Base-by-base conservation (phyloP, 768 basidiomycete genomes). In the Tricholomella constricta region DNA sequence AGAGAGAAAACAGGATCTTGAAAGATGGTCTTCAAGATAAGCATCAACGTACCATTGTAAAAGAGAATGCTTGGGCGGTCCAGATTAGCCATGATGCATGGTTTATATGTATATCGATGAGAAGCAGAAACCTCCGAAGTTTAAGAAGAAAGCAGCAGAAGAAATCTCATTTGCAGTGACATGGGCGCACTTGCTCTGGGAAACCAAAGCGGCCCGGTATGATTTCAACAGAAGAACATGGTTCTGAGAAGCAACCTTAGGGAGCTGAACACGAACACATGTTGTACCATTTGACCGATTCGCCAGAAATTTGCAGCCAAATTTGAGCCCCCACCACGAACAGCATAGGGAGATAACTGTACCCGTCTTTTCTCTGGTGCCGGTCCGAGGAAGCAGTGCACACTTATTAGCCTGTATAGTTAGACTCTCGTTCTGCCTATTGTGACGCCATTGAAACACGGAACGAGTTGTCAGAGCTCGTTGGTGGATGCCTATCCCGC, bases 181-280 rank as follows among this genome's bases (percentile, higher is more conserved):
- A 32, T 46, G 15, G 25, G 8, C 25, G 14, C 25, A 41, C 12
- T 45, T 31, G 27, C 17, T 2, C 14, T 14, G 40, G 19, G 17
- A n/a, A 45, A 23, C 14, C 27, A 32, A 8, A 26, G 32, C 52
- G 56, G 56, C 26, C 56, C 52, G 56, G 48, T 26, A 12, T 41
- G 7, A 34, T 34, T 12, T 27, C 31, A 46, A 7, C 19, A 6
- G 20, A 7, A 2, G 17, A 6, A 46, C 15, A 19, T 25, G n/a
- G 12, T 52, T 48, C 25, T 35, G 31, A 52, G 52, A 57, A 54
- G 52, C 45, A 22, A 27, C 7, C 20, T 45, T 15, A 22, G 27
- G 12, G 15, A 1, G 14, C 4, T 15, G 29, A 22, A n/a, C n/a
- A 17, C 6, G 52, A 51, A 54, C 56, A 51, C 50, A 54, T 58